phyloP scores from a whole-genome alignment of 1,139 yeast species.

The Yamadazyma kanchanaburiensis region DNA sequence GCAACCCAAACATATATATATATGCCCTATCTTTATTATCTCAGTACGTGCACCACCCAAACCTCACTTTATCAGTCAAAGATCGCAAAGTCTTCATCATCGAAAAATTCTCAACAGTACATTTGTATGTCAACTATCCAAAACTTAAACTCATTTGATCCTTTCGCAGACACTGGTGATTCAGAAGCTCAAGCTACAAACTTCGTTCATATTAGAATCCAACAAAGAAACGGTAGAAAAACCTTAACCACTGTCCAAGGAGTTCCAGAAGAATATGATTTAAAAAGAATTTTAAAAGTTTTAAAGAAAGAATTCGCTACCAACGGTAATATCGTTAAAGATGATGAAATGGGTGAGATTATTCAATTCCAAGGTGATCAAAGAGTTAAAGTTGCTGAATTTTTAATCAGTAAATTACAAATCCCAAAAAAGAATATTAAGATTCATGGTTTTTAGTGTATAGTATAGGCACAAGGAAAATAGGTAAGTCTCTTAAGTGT shows the following conservation, averaged over 20 bases:
- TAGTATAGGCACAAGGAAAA: neutral
- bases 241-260: slow-evolving; percentile 99
- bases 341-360: slow-evolving; percentile 93
- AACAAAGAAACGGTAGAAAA: slow-evolving; percentile 99
- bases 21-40: too few species aligned
- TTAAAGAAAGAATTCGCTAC: slow-evolving; percentile 98
- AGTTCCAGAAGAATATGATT: slow-evolving; percentile 90
- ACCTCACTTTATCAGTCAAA: neutral
- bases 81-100: slow-evolving; percentile 1
- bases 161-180: slow-evolving; percentile 99
- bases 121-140: slow-evolving; percentile 83
- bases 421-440: slow-evolving; percentile 95
- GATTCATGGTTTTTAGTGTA: slow-evolving; percentile 85
- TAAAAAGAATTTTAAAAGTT: slow-evolving; percentile 89
- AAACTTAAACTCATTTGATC: slow-evolving; percentile 96
- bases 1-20: too few species aligned
- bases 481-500: too few species aligned
- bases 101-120: slow-evolving; percentile 2
- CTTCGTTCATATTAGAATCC: slow-evolving; percentile 97
- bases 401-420: slow-evolving; percentile 81
- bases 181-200: slow-evolving; percentile 95
- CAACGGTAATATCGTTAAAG: slow-evolving; percentile 97
- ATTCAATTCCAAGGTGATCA: slow-evolving; percentile 99
- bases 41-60: neutral
- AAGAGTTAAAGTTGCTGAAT: slow-evolving; percentile 94